Evolutionary conservation across 1,284 basidiomycete genomes (phyloP), one percentile per base, ranked within the genome.

Genomic region (Sanghuangporus weigelae): DNA sequence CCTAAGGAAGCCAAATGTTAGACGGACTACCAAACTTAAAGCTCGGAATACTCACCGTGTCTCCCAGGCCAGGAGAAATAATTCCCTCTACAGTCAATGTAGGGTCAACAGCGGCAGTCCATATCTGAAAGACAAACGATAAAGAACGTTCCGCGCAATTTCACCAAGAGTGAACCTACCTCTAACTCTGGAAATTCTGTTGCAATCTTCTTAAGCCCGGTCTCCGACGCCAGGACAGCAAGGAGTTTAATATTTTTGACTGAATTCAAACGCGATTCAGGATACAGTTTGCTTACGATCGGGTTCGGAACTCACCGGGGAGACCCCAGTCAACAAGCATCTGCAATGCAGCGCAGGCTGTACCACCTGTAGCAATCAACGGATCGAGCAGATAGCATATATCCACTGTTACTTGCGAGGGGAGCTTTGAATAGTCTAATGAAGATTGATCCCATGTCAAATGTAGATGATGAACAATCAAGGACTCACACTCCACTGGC

Each of bases 311-410:
- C 82, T 67, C 68, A 89, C 89, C 68, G 21, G 85, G 76, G 66
- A 96, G 81, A 26, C 94, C 93, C 93, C 93, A 96, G 63, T 96
- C 94, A 7, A 81, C 70, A 54, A 96, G 79, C 92, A 95, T 96
- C 59, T 82, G 73, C 63, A 96, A 73, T 2, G 95, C 95, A 14
- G 95, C 94, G 65, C 86, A 83, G 5, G 92, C 93, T 2, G 96
- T 97, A n/a, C 93, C 92, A 65, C 95, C 96, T 0, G 96, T 98
- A 0, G 96, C 96, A 70, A 98, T 90, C 49, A 98, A 77, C 3
- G 96, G 93, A 70, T 98, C 96, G 48, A 98, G 81, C 44, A 98
- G 78, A 76, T 88, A 93, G 35, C 95, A 89, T 54, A 85, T 77
- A 71, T 97, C 95, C 6, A 95, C 85, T 0, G 89, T 87, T 0